These are phyloP conservation scores for Phytophthora chlamydospora DNA, from an alignment of 352 stramenopile genomes.

Conservation along the genomic window DNA sequence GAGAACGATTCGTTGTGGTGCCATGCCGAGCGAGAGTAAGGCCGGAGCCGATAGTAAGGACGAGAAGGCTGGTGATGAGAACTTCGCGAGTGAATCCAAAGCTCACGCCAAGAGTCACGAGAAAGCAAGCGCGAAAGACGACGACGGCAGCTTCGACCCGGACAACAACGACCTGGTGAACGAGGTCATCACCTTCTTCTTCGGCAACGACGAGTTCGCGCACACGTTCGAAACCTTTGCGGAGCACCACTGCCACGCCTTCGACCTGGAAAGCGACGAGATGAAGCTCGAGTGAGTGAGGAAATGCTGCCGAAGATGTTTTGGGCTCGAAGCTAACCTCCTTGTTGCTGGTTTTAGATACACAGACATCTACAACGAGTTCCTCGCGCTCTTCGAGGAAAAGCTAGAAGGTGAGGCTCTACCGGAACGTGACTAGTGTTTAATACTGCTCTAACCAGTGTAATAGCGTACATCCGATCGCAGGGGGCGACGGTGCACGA, in stretches of 20 bases:
- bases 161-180: constrained; percentile 46
- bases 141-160: constrained; percentile 27
- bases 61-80: constrained; percentile 32
- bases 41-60: constrained; percentile 26
- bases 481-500: constrained; percentile 65
- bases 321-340: constrained; percentile 11
- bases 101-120: constrained; percentile 17
- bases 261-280: constrained; percentile 75
- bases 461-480: constrained; percentile 60
- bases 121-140: constrained; percentile 41
- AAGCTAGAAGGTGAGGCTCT: constrained; percentile 72
- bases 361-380: constrained; percentile 83
- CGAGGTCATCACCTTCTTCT: constrained; percentile 80
- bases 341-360: constrained; percentile 44
- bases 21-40: constrained; percentile 49
- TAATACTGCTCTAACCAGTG: background rate
- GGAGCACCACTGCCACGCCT: constrained; percentile 60
- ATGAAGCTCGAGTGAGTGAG: constrained; percentile 83
- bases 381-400: constrained; percentile 72
- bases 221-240: constrained; percentile 76
- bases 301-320: no score
- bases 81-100: constrained; percentile 26
- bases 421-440: background rate
- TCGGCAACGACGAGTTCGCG: constrained; percentile 81
- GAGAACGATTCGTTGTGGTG: constrained; percentile 1